Conservation (phyloP, 1,284 basidiomycete genomes). For the Peniophora sp. region DNA sequence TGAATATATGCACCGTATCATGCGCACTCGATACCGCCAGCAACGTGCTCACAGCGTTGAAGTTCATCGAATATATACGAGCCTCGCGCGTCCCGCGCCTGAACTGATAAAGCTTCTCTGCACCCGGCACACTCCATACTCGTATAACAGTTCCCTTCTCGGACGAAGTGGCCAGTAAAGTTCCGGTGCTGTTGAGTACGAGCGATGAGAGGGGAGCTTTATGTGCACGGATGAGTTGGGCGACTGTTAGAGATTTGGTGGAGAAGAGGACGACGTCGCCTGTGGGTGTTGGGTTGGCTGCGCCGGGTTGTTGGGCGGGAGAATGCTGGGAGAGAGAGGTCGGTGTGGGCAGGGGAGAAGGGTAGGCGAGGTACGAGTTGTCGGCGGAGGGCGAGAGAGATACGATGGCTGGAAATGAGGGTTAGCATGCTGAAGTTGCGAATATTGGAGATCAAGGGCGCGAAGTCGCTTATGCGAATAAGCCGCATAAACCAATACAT, state of each 20-base stretch:
- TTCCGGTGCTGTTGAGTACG: conserved; percentile 82
- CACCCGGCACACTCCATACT: conserved; percentile 87
- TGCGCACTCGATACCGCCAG: conserved; percentile 89
- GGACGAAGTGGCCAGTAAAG: conserved; percentile 87
- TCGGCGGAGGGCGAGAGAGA: conserved; percentile 95
- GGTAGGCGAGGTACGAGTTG: conserved; percentile 92
- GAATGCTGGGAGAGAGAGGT: conserved; percentile 38
- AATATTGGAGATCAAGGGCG: background rate
- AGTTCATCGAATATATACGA: conserved; percentile 86
- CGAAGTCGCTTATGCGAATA: background rate
- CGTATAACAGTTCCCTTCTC: conserved; percentile 98
- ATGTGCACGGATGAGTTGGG: conserved; percentile 97
- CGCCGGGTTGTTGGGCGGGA: conserved; percentile 28
- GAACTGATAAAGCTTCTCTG: conserved; percentile 94
- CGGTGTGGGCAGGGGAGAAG: conserved; percentile 86
- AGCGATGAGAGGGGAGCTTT: conserved; percentile 89
- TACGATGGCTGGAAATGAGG: conserved; percentile 69
- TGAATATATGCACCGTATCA: conserved; percentile 97
- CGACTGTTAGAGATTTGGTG: conserved; percentile 82
- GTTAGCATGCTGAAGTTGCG: background rate
- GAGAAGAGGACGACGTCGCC: conserved; percentile 94
- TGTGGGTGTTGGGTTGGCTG: conserved; percentile 46
- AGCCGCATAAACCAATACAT: conserved; percentile 3
- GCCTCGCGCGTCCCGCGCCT: conserved; percentile 83
- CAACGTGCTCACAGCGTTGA: conserved; percentile 80